A percentile compares a stretch with the other conserved stretches of the same genome.
Evolutionary conservation across 805 yeast genomes (phyloP).

Genomic region (Kluyveromyces siamensis): DNA sequence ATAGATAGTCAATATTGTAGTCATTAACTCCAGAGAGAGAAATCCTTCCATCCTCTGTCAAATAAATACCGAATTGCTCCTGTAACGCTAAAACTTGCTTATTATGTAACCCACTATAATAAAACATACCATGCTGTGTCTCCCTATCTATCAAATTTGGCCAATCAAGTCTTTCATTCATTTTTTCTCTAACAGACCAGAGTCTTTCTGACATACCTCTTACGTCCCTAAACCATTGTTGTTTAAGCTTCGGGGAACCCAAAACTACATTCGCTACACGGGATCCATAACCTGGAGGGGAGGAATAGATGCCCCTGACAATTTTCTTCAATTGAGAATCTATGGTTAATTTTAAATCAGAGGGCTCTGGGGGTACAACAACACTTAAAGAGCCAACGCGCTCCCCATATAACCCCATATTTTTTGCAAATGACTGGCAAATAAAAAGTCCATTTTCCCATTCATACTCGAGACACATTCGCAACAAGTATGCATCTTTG

Average conservation of each 20-base stretch:
- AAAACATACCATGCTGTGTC: conserved; percentile 90
- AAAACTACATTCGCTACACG: conserved; percentile 76
- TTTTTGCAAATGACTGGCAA: conserved; percentile 91
- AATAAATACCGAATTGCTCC: conserved; percentile 66
- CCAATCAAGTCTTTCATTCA: conserved; percentile 69
- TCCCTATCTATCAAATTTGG: conserved; percentile 55
- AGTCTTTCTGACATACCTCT: conserved; percentile 71
- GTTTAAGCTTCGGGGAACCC: conserved; percentile 45
- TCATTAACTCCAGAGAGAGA: conserved; percentile 85
- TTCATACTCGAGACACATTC: conserved; percentile 27
- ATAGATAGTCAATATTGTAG: conserved; percentile 56
- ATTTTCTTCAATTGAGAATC: conserved; percentile 78
- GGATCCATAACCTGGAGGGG: conserved; percentile 93
- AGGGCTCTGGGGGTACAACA: conserved; percentile 46
- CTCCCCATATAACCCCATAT: conserved; percentile 93
- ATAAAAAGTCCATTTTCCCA: conserved; percentile 45
- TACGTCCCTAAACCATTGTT: conserved; percentile 78
- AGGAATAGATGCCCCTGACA: conserved; percentile 81
- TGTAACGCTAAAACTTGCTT: conserved; percentile 67
- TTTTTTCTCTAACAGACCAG: conserved; percentile 55
- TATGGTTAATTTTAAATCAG: conserved; percentile 40
- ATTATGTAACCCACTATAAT: conserved; percentile 71
- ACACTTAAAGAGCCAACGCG: conserved; percentile 75
- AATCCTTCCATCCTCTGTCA: conserved; percentile 86
- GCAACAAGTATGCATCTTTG: conserved; percentile 54